Conservation (phyloP, 805 yeast species). For the Scheffersomyces spartinae region DNA sequence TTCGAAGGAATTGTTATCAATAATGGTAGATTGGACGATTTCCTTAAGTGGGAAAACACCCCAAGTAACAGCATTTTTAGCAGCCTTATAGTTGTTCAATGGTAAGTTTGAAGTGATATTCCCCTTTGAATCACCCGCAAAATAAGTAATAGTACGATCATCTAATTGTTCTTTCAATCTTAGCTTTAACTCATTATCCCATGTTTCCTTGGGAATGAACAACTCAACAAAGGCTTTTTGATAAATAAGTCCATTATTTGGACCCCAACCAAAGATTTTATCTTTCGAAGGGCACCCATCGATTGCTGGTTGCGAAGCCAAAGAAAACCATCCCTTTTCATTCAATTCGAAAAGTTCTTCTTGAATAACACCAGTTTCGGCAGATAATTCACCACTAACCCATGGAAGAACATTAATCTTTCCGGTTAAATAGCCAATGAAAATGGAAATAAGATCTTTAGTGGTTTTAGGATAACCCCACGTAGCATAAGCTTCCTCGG, state of each 20-base stretch:
- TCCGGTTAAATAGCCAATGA: constrained; percentile 62
- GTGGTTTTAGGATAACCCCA: constrained; percentile 72
- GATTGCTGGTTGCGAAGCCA: constrained; percentile 94
- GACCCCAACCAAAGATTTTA: constrained; percentile 96
- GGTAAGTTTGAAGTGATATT: constrained; percentile 50
- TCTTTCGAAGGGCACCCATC: constrained; percentile 72
- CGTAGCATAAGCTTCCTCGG: constrained; percentile 50
- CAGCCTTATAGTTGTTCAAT: too few relatives aligned
- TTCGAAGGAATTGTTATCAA: constrained; percentile 82
- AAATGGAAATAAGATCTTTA: constrained; percentile 53
- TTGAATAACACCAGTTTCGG: constrained; percentile 89
- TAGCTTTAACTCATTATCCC: constrained; percentile 48
- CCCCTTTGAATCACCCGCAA: constrained; percentile 54
- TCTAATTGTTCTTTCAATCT: constrained; percentile 27
- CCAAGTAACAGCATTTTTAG: constrained; percentile 88
- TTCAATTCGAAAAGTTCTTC: constrained; percentile 79
- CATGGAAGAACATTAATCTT: constrained; percentile 79
- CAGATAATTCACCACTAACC: constrained; percentile 75
- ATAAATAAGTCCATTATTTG: constrained; percentile 73
- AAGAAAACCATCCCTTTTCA: constrained; percentile 64
- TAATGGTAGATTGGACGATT: constrained; percentile 82
- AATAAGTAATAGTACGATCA: constrained; percentile 54
- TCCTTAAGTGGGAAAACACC: constrained; percentile 92
- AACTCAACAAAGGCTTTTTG: constrained; percentile 87
- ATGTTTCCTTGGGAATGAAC: constrained; percentile 61